Conservation (phyloP, 2,329 filamentous ascomycete species). For the Fusarium subtropicale region DNA sequence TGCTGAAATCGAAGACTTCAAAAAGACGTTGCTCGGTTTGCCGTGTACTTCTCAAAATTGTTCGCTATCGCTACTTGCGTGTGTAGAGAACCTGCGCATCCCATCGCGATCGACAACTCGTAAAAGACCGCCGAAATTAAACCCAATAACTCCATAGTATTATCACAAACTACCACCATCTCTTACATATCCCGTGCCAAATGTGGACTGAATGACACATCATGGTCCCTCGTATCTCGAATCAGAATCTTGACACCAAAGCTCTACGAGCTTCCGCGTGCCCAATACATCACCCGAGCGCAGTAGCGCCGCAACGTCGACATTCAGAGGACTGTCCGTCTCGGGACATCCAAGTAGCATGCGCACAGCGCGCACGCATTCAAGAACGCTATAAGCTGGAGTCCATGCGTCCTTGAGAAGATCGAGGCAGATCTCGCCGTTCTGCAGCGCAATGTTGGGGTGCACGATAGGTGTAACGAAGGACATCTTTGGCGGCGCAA, state of each 20-base stretch:
- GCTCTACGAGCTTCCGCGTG: conserved; percentile 76
- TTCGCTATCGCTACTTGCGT: conserved; percentile 25
- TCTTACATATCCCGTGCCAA: background rate
- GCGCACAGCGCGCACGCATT: conserved; percentile 78
- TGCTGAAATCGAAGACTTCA: background rate
- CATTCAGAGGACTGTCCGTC: conserved; percentile 80
- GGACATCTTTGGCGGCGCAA: conserved; percentile 77
- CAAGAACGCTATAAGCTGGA: conserved; percentile 83
- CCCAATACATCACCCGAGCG: conserved; percentile 75
- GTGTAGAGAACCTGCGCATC: conserved; percentile 11
- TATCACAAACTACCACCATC: background rate
- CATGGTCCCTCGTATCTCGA: conserved; percentile 54
- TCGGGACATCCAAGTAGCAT: conserved; percentile 74
- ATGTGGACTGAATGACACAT: background rate
- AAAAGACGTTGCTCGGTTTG: background rate
- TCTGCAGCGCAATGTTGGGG: conserved; percentile 77
- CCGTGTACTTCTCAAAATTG: background rate
- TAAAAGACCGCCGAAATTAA: conserved; percentile 1
- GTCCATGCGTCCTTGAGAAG: conserved; percentile 84
- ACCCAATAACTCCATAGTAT: conserved; percentile 37
- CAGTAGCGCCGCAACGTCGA: conserved; percentile 79
- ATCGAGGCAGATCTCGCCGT: conserved; percentile 94
- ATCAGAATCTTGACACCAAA: conserved; percentile 66
- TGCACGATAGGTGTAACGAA: conserved; percentile 90
- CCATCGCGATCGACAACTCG: conserved; percentile 16